Base-by-base conservation (phyloP, 2,329 filamentous ascomycete species). In the Zymoseptoria crescenta region DNA sequence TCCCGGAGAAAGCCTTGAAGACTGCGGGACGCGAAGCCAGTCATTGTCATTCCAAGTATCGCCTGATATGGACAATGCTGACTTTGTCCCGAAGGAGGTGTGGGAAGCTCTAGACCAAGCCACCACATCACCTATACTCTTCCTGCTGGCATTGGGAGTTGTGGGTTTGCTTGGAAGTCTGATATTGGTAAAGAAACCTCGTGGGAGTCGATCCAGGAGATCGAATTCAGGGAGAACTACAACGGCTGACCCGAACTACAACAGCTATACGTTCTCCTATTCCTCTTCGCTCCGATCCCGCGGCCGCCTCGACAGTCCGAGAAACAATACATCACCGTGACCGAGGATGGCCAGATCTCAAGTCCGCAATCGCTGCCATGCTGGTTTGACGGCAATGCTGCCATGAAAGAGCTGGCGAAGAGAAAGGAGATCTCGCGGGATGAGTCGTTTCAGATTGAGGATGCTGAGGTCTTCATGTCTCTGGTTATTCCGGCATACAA, bases 401-500 rank as follows among this genome's bases (percentile, higher is more conserved):
- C 80, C 54, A 83, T 83, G 73, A 70, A 82, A 78, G 68, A 77
- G 55, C 66, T 74, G 52, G 76, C 74, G 1, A 69, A 72, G 52
- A 68, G 69, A 53, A 64, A 65, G 41, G 62, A 63, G 24, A 69
- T 71, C 29, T 56, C 69, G 7, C 64, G 69, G 57, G 67, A 69
- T 48, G 79, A 84, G 64, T 74, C 80, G 16, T 81, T 83, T 65
- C 75, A 78, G 51, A 87, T 95, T 57, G 87, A 91, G 64, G 81
- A 86, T 1, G 83, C 91, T 13, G 86, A 92, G 62, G 76, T 96
- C n/a, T 88, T 88, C 72, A 85, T 99, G 79, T 94, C 89, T 56
- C 86, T 97, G 7, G 91, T 99, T 0, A 87, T 99, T 50, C 94
- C 94, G 0, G 94, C 94, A 8, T 99, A 91, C 81, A 99, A 99